Percentiles rank a stretch among this genome's conserved stretches.
phyloP scores from a whole-genome alignment of 2,329 filamentous ascomycete genomes.

The Aschersonia sp. region DNA sequence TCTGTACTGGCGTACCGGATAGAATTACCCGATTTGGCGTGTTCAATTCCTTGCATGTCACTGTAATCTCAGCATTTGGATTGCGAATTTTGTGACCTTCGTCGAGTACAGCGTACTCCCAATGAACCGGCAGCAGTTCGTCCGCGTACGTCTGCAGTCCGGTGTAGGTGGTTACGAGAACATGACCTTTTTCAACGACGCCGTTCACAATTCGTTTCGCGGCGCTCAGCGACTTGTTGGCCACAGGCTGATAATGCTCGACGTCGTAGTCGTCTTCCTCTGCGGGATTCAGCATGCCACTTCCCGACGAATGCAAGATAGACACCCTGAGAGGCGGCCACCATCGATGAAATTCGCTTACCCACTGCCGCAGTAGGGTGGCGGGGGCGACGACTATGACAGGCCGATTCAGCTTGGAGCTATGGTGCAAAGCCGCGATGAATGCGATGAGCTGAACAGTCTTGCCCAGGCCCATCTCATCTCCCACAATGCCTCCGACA shows the following conservation, averaged over 20 bases:
- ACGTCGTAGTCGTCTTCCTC: constrained; percentile 38
- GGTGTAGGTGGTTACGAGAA: constrained; percentile 90
- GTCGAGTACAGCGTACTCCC: constrained; percentile 89
- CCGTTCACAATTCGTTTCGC: constrained; percentile 71
- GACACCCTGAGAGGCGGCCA: constrained; percentile 98
- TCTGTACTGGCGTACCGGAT: constrained; percentile 95
- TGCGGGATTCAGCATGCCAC: constrained; percentile 84
- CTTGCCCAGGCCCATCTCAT: constrained; percentile 98
- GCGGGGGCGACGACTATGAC: constrained; percentile 88
- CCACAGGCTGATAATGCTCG: constrained; percentile 22
- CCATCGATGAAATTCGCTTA: constrained; percentile 96
- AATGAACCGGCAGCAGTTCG: constrained; percentile 67
- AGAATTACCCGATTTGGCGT: constrained; percentile 86
- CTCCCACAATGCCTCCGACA: constrained; percentile 87
- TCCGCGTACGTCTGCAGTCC: constrained; percentile 88
- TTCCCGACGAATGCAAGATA: constrained; percentile 88
- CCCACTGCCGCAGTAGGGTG: constrained; percentile 94
- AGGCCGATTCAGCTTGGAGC: constrained; percentile 68
- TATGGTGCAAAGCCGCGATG: constrained; percentile 83
- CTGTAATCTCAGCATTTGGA: constrained; percentile 85
- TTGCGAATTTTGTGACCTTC: constrained; percentile 98
- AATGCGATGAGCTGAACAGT: constrained; percentile 64
- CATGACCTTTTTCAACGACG: constrained; percentile 73
- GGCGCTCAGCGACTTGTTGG: constrained; percentile 31
- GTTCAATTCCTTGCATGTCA: constrained; percentile 85